These are phyloP conservation scores for Aureobasidium leucospermi DNA, from an alignment of 2,329 filamentous ascomycete genomes.

Conservation along the genomic window DNA sequence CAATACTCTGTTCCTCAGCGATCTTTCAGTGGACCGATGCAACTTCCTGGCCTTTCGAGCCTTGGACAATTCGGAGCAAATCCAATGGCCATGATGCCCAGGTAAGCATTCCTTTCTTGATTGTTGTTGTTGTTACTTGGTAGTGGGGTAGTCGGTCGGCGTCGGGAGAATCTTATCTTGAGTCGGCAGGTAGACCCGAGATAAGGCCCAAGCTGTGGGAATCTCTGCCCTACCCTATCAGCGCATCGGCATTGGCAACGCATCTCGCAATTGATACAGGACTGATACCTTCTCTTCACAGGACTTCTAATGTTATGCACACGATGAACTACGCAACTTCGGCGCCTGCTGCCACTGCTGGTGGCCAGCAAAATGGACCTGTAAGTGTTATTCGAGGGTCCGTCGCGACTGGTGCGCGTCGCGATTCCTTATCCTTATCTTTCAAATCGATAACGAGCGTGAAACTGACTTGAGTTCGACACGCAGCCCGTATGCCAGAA, in stretches of 20 bases:
- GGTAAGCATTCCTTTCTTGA: conserved; percentile 3
- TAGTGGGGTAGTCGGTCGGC: background rate
- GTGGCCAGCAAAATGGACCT: conserved; percentile 53
- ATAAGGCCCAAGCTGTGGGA: conserved; percentile 5
- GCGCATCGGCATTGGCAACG: background rate
- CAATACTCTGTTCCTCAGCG: conserved; percentile 32
- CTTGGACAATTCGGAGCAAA: conserved; percentile 41
- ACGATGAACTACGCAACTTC: conserved; percentile 56
- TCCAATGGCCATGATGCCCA: conserved; percentile 10
- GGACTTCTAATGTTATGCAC: conserved; percentile 39
- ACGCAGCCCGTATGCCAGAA: conserved; percentile 90
- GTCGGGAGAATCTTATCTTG: background rate
- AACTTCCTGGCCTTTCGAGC: conserved; percentile 52
- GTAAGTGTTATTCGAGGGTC: conserved; percentile 36
- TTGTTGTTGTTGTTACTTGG: background rate
- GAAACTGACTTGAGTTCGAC: conserved; percentile 14
- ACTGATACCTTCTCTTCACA: conserved; percentile 22
- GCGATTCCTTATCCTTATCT: conserved; percentile 19
- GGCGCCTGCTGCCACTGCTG: conserved; percentile 58
- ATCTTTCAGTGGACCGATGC: conserved; percentile 31
- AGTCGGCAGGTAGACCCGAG: conserved; percentile 3
- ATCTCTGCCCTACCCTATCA: conserved; percentile 4
- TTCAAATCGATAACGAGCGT: conserved; percentile 18
- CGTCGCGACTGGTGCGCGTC: background rate
- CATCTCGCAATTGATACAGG: conserved; percentile 10